Conservation (phyloP, 306 rosid genomes). For the Datisca glomerata region DNA sequence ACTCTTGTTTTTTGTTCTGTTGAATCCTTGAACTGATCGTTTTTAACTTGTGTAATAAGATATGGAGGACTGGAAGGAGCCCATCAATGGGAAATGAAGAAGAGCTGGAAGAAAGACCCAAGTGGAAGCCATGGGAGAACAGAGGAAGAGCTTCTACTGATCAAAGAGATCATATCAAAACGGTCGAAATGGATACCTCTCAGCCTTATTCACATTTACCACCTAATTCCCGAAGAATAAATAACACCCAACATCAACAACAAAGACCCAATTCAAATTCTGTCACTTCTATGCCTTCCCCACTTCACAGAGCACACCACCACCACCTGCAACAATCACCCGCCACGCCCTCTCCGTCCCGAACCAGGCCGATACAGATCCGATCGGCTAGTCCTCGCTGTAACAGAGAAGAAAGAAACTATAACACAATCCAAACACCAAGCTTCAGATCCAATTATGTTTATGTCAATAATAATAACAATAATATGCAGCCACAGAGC, state of each 20-base stretch:
- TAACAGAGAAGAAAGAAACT: slow-evolving; percentile 53
- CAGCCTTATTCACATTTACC: slow-evolving; percentile 72
- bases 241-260: slow-evolving; percentile 49
- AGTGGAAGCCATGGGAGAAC: slow-evolving; percentile 83
- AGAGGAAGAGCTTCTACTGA: slow-evolving; percentile 84
- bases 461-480: slow-evolving; percentile 24
- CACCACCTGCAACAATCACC: slow-evolving; percentile 41
- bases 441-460: slow-evolving; percentile 69
- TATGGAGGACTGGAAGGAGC: slow-evolving; percentile 48
- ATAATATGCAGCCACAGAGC: no score
- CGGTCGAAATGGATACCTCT: slow-evolving; percentile 79
- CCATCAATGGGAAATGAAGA: slow-evolving; percentile 81
- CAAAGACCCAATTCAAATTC: slow-evolving; percentile 44
- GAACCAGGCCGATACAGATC: slow-evolving; percentile 55
- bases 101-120: slow-evolving; percentile 64
- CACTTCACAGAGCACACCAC: slow-evolving; percentile 31
- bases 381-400: slow-evolving; percentile 75
- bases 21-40: slow-evolving; percentile 13
- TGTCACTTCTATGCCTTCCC: slow-evolving; percentile 13
- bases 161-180: slow-evolving; percentile 65
- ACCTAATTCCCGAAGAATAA: slow-evolving; percentile 48
- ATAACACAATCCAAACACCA: slow-evolving; percentile 64
- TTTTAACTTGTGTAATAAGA: slow-evolving; percentile 20
- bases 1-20: neutral
- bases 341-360: slow-evolving; percentile 73